These are phyloP conservation scores for Obba rivulosa DNA, from an alignment of 768 basidiomycete genomes.

Conservation along the genomic window DNA sequence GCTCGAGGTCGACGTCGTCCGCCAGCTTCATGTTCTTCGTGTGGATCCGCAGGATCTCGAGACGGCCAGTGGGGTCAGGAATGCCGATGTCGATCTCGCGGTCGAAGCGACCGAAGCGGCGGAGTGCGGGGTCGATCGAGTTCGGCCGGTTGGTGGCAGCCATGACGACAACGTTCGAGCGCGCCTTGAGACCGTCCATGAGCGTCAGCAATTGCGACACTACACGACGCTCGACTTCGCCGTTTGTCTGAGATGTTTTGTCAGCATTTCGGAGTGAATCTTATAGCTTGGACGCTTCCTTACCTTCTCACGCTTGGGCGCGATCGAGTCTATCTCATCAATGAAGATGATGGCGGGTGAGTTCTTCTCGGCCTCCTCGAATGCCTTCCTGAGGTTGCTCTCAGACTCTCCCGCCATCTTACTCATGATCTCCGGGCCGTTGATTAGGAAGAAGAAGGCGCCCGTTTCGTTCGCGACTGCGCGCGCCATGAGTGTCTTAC, in stretches of 20 bases:
- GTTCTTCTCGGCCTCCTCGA: constrained; percentile 99
- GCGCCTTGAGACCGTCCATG: constrained; percentile 98
- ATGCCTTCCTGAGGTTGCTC: constrained; percentile 95
- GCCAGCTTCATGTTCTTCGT: constrained; percentile 99
- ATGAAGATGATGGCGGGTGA: constrained; percentile 99
- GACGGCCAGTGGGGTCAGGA: constrained; percentile 97
- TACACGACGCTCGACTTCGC: constrained; percentile 98
- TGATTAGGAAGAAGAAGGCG: constrained; percentile 99
- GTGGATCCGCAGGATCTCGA: constrained; percentile 98
- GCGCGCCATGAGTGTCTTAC: constrained; percentile 99
- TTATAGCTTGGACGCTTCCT: constrained; percentile 10
- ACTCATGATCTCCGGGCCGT: constrained; percentile 99
- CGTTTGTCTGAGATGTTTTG: constrained; percentile 73
- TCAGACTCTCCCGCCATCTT: constrained; percentile 99
- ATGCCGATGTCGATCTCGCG: constrained; percentile 99
- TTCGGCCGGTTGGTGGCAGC: constrained; percentile 98
- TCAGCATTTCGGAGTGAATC: constrained; percentile 3
- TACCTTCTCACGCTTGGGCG: constrained; percentile 99
- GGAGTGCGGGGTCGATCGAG: constrained; percentile 97
- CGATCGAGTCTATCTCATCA: constrained; percentile 98
- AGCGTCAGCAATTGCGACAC: constrained; percentile 97
- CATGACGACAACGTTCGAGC: constrained; percentile 99
- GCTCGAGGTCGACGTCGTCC: constrained; percentile 97
- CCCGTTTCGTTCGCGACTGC: constrained; percentile 99
- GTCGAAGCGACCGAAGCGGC: constrained; percentile 99